These are phyloP conservation scores for Yarrowia sp. DNA, from an alignment of 805 yeast genomes.

Conservation along the genomic window DNA sequence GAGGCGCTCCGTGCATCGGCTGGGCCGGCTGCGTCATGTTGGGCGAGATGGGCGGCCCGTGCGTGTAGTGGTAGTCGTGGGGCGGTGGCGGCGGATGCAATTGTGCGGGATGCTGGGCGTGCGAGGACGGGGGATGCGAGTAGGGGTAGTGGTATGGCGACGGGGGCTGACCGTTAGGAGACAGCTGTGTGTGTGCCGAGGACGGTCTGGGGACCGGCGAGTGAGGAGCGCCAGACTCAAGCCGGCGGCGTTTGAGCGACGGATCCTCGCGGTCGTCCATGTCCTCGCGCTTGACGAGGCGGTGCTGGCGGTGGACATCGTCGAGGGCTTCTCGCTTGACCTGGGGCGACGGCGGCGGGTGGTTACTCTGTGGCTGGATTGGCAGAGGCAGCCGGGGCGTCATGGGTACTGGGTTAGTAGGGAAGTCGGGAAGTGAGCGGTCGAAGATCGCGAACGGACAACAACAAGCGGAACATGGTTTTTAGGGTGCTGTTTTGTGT, in stretches of 20 bases:
- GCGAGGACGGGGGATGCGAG: neutral
- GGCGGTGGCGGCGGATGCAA: neutral
- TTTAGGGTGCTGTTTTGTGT: neutral
- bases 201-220: slow-evolving; percentile 12
- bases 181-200: neutral
- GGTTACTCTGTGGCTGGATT: slow-evolving; percentile 8
- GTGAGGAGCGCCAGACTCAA: neutral
- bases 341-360: slow-evolving; percentile 17
- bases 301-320: neutral
- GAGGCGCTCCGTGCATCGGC: no score
- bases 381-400: slow-evolving; percentile 25
- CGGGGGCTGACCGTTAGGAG: slow-evolving; percentile 6
- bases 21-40: slow-evolving; percentile 2
- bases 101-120: slow-evolving; percentile 11
- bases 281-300: no score
- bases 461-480: no score
- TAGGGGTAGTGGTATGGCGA: slow-evolving; percentile 19
- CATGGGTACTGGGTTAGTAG: slow-evolving; percentile 22
- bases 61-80: slow-evolving; percentile 15
- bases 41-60: slow-evolving; percentile 10
- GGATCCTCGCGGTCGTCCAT: neutral
- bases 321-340: slow-evolving; percentile 1
- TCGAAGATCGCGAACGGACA: no score
- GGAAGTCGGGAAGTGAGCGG: no score
- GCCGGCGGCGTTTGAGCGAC: slow-evolving; percentile 17